Base-by-base conservation (phyloP, 805 yeast genomes). In the Pichia eremophila region DNA sequence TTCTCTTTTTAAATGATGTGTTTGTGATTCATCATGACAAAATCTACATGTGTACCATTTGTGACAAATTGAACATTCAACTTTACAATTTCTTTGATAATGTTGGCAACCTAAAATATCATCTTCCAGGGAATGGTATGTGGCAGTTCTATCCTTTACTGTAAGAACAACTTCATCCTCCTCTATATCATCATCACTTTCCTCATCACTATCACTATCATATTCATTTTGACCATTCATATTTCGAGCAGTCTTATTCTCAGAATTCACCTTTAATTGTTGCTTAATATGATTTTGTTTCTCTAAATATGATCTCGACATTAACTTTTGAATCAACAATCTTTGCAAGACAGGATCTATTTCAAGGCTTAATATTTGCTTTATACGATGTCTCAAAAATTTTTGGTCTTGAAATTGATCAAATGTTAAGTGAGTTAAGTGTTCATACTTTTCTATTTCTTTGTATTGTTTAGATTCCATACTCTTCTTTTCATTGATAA, bases 11-110 rank as follows among this genome's bases (percentile, higher is more conserved):
- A 86, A 74, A 53, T 73, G 77, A 62, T 84, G 95, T 12, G 69
- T 58, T 1, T 59, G 49, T 22, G 73, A 71, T 27, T 62, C 74
- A 57, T 85, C 95, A 64, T 90, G 97, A 61, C 97, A 90, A 54
- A 85, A 77, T 14, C 95, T 74, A 65, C 97, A 90, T 2, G 86
- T 66, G 54, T 70, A 83, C 91, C 95, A 90, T 58, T 72, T 71
- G 32, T 70, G 64, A 59, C 97, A 90, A 3, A 72, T 72, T 12
- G 83, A 73, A 60, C 97, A 90, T 57, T 86, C 93, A 44, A 85
- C 64, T 61, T 89, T 88, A 66, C 95, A 88, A 51, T 82, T 81
- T 34, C 95, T 68, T 58, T 79, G 84, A 64, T 90, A 90, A 64
- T 90, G 97, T 19, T 67, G 68, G 61, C 97, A 90, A 3, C 97